phyloP scores from a whole-genome alignment of 208 protist species.

The Leishmania tropica region DNA sequence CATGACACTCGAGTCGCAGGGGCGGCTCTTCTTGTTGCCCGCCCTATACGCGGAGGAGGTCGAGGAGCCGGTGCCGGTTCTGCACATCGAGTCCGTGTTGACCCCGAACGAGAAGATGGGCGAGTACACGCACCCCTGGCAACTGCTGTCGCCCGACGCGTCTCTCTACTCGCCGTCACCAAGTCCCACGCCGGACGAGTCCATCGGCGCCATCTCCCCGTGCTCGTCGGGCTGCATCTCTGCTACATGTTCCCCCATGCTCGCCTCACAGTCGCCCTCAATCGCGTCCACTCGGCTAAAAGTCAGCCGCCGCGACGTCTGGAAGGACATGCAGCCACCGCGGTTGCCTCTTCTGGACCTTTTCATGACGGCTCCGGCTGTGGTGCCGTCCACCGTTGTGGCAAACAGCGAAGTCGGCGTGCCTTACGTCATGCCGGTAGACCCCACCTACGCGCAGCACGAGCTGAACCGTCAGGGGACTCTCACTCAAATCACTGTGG shows the following conservation, averaged over 20 bases:
- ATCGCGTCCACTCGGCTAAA: not conserved
- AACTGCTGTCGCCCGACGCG: slow-evolving; percentile 20
- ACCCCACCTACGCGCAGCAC: slow-evolving; percentile 26
- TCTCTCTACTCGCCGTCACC: slow-evolving; percentile 30
- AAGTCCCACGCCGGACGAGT: slow-evolving; percentile 16
- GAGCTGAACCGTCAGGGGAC: slow-evolving; percentile 19
- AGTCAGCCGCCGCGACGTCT: slow-evolving; percentile 1
- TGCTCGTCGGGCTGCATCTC: slow-evolving; percentile 25
- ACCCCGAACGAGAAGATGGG: not conserved
- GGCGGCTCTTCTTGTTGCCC: slow-evolving; percentile 42
- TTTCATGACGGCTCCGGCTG: slow-evolving; percentile 29
- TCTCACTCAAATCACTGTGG: not conserved
- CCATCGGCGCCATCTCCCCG: slow-evolving; percentile 31
- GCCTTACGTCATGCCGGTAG: slow-evolving; percentile 29
- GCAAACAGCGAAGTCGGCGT: slow-evolving; percentile 21
- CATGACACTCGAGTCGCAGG: slow-evolving; percentile 30
- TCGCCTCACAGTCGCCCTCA: not conserved
- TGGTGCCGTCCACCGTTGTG: slow-evolving; percentile 19
- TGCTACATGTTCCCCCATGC: slow-evolving; percentile 5
- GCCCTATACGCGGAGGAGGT: slow-evolving; percentile 30
- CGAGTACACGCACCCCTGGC: slow-evolving; percentile 21
- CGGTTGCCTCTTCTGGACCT: slow-evolving; percentile 30
- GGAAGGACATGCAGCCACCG: slow-evolving; percentile 24
- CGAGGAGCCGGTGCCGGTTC: slow-evolving; percentile 26
- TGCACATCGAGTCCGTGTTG: slow-evolving; percentile 18